Evolutionary conservation across 2,329 filamentous ascomycete species (phyloP).

Genomic region (Talaromyces sp.): DNA sequence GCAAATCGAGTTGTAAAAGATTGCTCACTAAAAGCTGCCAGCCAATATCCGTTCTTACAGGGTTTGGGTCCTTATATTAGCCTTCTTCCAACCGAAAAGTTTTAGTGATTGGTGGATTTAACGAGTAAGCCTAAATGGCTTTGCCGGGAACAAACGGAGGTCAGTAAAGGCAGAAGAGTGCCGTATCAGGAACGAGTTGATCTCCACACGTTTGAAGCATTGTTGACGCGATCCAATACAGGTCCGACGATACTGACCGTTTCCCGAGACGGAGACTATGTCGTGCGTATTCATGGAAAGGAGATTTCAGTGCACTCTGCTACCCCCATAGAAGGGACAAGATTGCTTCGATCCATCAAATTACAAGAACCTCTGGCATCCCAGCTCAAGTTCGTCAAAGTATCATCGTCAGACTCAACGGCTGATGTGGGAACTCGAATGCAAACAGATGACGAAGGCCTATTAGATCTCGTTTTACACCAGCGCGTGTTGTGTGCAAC

Average conservation of each 20-base stretch:
- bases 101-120: background rate
- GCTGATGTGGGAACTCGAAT: background rate
- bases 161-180: background rate
- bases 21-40: background rate
- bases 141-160: constrained; percentile 8
- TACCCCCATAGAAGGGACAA: constrained; percentile 27
- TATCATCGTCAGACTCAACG: constrained; percentile 22
- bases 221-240: background rate
- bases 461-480: constrained; percentile 21
- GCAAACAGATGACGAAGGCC: background rate
- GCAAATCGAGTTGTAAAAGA: no score
- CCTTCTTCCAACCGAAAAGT: background rate
- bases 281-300: constrained; percentile 23
- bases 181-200: background rate
- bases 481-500: constrained; percentile 35
- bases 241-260: constrained; percentile 19
- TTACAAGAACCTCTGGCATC: constrained; percentile 29
- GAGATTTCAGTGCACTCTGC: constrained; percentile 34
- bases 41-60: background rate
- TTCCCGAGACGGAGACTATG: constrained; percentile 21
- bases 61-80: background rate
- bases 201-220: background rate
- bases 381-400: constrained; percentile 31
- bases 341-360: constrained; percentile 32
- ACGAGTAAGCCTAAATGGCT: constrained; percentile 6